These are phyloP conservation scores for Diplocarpon mali DNA, from an alignment of 2,329 filamentous ascomycete genomes.

Conservation along the genomic window DNA sequence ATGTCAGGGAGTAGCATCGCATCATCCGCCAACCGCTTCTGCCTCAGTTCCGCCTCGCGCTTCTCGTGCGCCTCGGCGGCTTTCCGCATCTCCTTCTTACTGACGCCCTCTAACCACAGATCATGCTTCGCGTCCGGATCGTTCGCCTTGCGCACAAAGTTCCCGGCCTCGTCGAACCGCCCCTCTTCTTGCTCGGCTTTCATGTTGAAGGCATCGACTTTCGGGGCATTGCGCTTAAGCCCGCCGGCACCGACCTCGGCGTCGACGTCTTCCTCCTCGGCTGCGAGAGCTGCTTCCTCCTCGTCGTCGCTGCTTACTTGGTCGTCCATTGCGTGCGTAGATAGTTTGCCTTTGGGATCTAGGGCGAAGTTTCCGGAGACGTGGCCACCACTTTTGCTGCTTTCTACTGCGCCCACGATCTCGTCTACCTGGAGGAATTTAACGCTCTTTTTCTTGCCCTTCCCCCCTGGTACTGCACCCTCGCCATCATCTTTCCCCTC, in stretches of 20 bases:
- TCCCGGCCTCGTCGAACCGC: slow-evolving; percentile 80
- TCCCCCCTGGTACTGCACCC: slow-evolving; percentile 35
- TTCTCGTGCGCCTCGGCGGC: slow-evolving; percentile 82
- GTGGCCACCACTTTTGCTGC: slow-evolving; percentile 63
- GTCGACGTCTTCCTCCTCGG: slow-evolving; percentile 66
- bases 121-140: slow-evolving; percentile 90
- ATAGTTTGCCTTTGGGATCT: slow-evolving; percentile 38
- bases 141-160: slow-evolving; percentile 78
- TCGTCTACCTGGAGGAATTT: slow-evolving; percentile 45
- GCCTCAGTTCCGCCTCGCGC: slow-evolving; percentile 64
- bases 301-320: slow-evolving; percentile 48
- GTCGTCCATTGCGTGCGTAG: slow-evolving; percentile 28
- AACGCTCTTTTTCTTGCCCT: slow-evolving; percentile 49
- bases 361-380: slow-evolving; percentile 50
- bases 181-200: slow-evolving; percentile 83
- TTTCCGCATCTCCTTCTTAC: slow-evolving; percentile 84
- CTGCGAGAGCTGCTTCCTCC: slow-evolving; percentile 63
- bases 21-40: slow-evolving; percentile 65
- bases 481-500: slow-evolving; percentile 42
- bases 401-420: slow-evolving; percentile 70
- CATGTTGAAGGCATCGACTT: slow-evolving; percentile 95
- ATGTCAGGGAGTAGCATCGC: slow-evolving; percentile 62
- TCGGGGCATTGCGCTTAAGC: slow-evolving; percentile 85
- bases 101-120: slow-evolving; percentile 82
- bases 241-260: slow-evolving; percentile 84